Base-by-base conservation (phyloP, 106 monocot genomes). In the Ottelia alismoides region DNA sequence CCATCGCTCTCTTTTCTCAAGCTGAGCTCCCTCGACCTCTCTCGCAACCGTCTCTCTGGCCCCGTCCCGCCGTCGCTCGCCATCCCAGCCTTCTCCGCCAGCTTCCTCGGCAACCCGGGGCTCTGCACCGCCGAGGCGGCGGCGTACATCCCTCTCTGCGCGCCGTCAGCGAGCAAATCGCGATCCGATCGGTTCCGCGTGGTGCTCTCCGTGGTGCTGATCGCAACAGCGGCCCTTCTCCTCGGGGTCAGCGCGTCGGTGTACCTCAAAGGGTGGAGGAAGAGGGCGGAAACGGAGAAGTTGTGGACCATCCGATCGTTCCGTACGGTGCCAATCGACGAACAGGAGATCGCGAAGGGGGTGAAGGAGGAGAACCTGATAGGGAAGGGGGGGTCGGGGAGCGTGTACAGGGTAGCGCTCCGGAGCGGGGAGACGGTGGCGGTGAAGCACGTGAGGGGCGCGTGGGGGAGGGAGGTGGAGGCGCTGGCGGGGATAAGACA, bases 221-320 rank as follows among this genome's bases (percentile, higher is more conserved):
- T 57, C 30, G 28, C 35, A 3, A 22, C 28, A 27, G 58, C 62
- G 29, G n/a, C 74, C 40, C 1, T 73, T 28, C 50, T 81, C 11
- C 0, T 78, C 52, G 70, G 62, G 16, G 25, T 61, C 52, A n/a
- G n/a, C n/a, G n/a, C n/a, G n/a, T n/a, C n/a, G n/a, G n/a, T n/a
- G n/a, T 56, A 59, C 53, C 47, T 68, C 25, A 31, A 47, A 27
- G 18, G 58, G 35, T 68, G 57, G 71, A 85, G 22, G 59, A 35
- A 70, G 17, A 27, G 51, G 22, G 21, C 48, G 11, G n/a, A n/a
- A n/a, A 28, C 20, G 27, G 30, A 21, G 9, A 22, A 25, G 2
- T 88, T 84, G 0, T 88, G 94, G 94, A 61, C 80, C 40, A 2
- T 96, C 47, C 88, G 88, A 26, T 88, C 94, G 0, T 96, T 96